A percentile compares a stretch with the other conserved stretches of the same genome.
Conservation (phyloP, 768 basidiomycete genomes). For the Suillus clintonianus region DNA sequence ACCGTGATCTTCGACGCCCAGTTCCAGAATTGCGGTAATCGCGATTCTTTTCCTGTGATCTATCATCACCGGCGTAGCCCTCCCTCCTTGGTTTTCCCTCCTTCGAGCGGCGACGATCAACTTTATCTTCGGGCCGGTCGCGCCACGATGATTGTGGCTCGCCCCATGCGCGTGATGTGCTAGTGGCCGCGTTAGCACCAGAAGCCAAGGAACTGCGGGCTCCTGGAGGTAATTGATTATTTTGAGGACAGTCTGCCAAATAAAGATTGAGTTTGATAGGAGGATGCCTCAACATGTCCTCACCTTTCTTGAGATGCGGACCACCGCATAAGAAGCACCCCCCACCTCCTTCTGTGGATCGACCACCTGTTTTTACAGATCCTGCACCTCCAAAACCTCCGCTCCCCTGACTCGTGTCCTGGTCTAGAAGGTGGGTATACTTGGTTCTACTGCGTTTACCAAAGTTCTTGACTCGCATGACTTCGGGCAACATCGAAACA, state of each 20-base stretch:
- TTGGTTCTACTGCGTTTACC: constrained; percentile 91
- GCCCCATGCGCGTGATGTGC: constrained; percentile 35
- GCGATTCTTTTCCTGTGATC: constrained; percentile 18
- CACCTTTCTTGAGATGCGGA: constrained; percentile 90
- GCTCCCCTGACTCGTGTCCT: constrained; percentile 75
- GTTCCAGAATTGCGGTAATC: constrained; percentile 18
- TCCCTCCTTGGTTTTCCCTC: constrained; percentile 24
- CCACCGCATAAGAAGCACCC: constrained; percentile 96
- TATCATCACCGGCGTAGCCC: constrained; percentile 23
- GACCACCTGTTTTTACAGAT: constrained; percentile 57
- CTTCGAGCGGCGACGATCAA: constrained; percentile 25
- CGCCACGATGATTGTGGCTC: constrained; percentile 37
- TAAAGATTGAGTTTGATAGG: constrained; percentile 9
- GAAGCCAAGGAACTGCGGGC: constrained; percentile 24
- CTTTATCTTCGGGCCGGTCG: constrained; percentile 24
- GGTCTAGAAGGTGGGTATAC: constrained; percentile 93
- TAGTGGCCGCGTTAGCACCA: constrained; percentile 36
- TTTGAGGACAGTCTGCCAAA: constrained; percentile 52
- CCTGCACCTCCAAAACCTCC: constrained; percentile 69
- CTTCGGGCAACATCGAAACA: constrained; percentile 84
- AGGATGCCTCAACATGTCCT: not conserved
- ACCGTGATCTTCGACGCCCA: constrained; percentile 23
- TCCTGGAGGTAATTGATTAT: constrained; percentile 38
- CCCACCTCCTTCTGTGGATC: constrained; percentile 57
- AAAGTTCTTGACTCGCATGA: constrained; percentile 97